Evolutionary conservation across 2,329 filamentous ascomycete species (phyloP).

Genomic region (Aspergillus udagawae): DNA sequence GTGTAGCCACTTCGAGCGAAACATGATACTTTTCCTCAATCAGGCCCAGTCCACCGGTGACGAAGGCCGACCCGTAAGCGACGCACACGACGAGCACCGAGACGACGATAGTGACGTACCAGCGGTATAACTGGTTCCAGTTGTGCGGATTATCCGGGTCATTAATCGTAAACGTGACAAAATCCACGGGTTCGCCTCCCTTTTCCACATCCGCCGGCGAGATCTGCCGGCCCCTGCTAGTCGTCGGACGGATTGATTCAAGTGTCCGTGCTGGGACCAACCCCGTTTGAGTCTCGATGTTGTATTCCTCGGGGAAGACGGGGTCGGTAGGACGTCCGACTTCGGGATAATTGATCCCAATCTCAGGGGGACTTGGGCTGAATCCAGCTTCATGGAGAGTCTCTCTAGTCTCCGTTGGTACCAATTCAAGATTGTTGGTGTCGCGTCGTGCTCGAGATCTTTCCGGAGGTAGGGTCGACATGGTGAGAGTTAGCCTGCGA

Average conservation of each 20-base stretch:
- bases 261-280: conserved; percentile 10
- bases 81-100: conserved; percentile 67
- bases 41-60: conserved; percentile 67
- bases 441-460: not conserved
- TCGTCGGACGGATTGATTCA: conserved; percentile 6
- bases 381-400: conserved; percentile 22
- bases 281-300: conserved; percentile 10
- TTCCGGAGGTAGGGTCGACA: not conserved
- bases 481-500: not conserved
- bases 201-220: conserved; percentile 25
- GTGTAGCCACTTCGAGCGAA: conserved; percentile 66
- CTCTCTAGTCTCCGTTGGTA: conserved; percentile 18
- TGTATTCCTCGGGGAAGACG: conserved; percentile 13
- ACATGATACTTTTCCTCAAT: conserved; percentile 61
- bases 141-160: conserved; percentile 76
- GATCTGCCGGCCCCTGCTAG: not conserved
- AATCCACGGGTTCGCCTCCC: conserved; percentile 16
- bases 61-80: conserved; percentile 64
- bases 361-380: conserved; percentile 14
- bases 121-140: conserved; percentile 69
- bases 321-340: conserved; percentile 10
- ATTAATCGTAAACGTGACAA: conserved; percentile 61
- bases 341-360: conserved; percentile 30
- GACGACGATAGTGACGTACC: conserved; percentile 79
- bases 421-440: not conserved